Conservation (phyloP, 1,139 yeast species). For the Scheffersomyces insectosa region DNA sequence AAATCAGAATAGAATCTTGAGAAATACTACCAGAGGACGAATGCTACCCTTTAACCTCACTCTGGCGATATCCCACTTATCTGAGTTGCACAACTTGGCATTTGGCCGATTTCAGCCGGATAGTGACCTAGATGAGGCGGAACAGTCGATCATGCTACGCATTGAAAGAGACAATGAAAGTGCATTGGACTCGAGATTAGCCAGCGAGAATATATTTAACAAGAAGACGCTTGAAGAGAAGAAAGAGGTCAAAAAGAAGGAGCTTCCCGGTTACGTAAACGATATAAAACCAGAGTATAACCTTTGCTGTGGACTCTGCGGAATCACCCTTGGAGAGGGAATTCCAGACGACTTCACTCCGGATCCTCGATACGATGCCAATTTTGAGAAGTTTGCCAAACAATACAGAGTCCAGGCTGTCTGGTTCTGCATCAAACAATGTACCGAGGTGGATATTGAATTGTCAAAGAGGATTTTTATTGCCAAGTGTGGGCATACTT, state of each 20-base stretch:
- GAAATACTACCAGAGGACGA: no score
- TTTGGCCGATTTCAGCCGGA: neutral
- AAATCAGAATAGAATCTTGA: no score
- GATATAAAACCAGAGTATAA: constrained; percentile 29
- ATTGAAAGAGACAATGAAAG: constrained; percentile 45
- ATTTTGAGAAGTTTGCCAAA: constrained; percentile 26
- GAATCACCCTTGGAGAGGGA: constrained; percentile 69
- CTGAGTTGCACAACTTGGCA: neutral
- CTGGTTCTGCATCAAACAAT: constrained; percentile 54
- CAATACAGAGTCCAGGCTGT: constrained; percentile 55
- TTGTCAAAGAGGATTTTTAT: constrained; percentile 69
- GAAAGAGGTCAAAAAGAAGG: constrained; percentile 15
- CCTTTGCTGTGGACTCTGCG: constrained; percentile 69
- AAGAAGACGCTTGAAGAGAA: constrained; percentile 31
- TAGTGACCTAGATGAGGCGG: constrained; percentile 16
- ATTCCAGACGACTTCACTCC: constrained; percentile 53
- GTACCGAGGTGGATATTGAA: constrained; percentile 57
- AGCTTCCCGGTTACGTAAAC: constrained; percentile 36
- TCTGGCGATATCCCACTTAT: no score
- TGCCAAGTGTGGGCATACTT: constrained; percentile 81
- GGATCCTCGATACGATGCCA: constrained; percentile 27
- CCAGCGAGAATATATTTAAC: constrained; percentile 33
- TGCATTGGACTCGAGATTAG: constrained; percentile 34
- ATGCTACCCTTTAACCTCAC: no score
- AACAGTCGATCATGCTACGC: constrained; percentile 38